These are phyloP conservation scores for Colletotrichum ledebouriae DNA, from an alignment of 2,329 filamentous ascomycete genomes.

Conservation along the genomic window DNA sequence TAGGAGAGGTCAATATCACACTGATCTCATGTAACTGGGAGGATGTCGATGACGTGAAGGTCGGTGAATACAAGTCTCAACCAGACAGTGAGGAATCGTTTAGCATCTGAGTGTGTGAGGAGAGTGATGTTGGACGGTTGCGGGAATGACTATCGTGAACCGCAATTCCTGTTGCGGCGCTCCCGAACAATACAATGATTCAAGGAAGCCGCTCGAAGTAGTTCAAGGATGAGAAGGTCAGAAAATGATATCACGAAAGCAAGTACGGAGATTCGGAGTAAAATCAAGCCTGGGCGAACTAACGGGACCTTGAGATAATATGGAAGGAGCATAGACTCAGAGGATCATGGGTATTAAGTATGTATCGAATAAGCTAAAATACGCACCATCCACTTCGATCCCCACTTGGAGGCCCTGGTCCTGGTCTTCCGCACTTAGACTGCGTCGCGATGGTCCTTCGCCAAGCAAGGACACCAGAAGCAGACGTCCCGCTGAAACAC, in stretches of 20 bases:
- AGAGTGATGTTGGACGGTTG: background rate
- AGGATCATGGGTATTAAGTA: slow-evolving; percentile 25
- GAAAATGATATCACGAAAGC: slow-evolving; percentile 7
- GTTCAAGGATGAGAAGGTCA: background rate
- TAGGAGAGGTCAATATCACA: background rate
- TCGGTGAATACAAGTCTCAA: background rate
- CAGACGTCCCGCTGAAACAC: slow-evolving; percentile 32
- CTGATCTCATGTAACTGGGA: background rate
- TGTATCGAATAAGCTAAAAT: slow-evolving; percentile 27
- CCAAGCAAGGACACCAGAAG: slow-evolving; percentile 6
- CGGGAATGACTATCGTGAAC: background rate
- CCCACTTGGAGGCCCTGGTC: slow-evolving; percentile 22
- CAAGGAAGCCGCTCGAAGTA: background rate
- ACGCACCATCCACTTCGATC: slow-evolving; percentile 9
- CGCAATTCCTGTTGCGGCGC: background rate
- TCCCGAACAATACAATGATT: background rate
- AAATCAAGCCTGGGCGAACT: background rate
- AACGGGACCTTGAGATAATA: slow-evolving; percentile 9
- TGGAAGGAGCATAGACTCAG: background rate
- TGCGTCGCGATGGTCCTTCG: slow-evolving; percentile 8
- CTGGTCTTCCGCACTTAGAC: slow-evolving; percentile 2
- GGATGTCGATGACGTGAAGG: background rate
- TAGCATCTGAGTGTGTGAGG: background rate
- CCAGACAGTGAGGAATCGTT: background rate
- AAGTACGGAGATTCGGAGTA: background rate